Conservation (phyloP, 1,139 yeast species). For the Zygosaccharomyces pseudobailii region DNA sequence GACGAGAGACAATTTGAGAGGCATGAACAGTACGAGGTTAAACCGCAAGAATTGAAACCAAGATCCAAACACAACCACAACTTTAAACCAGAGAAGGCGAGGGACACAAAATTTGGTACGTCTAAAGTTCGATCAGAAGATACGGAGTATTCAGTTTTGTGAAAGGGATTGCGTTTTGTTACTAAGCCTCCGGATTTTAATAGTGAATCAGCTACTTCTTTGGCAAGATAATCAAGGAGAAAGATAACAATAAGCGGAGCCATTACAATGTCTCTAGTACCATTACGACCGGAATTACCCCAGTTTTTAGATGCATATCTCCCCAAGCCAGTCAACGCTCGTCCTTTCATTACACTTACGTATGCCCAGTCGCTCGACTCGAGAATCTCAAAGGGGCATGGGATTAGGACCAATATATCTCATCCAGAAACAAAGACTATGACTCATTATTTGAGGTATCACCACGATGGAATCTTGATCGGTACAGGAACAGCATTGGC, state of each 20-base stretch:
- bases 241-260: neutral
- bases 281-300: constrained; percentile 35
- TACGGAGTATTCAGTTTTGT: constrained; percentile 10
- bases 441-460: constrained; percentile 83
- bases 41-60: neutral
- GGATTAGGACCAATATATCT: constrained; percentile 72
- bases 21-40: neutral
- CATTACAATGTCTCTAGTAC: constrained; percentile 29
- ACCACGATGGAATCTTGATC: constrained; percentile 77
- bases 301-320: constrained; percentile 38
- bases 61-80: neutral
- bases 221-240: no score
- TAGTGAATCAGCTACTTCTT: no score
- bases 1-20: neutral
- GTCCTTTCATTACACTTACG: constrained; percentile 68
- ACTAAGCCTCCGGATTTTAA: no score
- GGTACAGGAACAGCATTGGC: constrained; percentile 79
- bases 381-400: constrained; percentile 71
- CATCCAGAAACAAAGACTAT: constrained; percentile 86
- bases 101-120: constrained; percentile 4
- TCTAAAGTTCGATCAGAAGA: constrained; percentile 2
- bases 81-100: constrained; percentile 7
- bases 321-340: constrained; percentile 33
- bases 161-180: neutral
- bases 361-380: constrained; percentile 91